Conservation (phyloP, 2,329 filamentous ascomycete genomes). For the Knoxdaviesia proteae region DNA sequence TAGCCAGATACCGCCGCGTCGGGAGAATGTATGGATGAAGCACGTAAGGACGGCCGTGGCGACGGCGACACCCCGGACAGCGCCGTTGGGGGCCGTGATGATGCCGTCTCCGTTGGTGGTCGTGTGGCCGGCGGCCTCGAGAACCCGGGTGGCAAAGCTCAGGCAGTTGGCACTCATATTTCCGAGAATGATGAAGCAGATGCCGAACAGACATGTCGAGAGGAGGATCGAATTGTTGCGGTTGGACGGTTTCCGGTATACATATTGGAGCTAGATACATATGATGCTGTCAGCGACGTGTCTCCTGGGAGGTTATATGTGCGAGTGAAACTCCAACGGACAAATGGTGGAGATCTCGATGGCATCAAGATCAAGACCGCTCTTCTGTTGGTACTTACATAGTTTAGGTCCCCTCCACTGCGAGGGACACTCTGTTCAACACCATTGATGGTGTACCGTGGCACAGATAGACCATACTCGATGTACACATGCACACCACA, state of each 20-base stretch:
- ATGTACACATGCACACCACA: constrained; percentile 17
- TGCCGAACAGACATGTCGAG: constrained; percentile 21
- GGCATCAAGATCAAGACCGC: background rate
- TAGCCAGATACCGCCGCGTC: constrained; percentile 26
- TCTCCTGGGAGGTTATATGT: too few species aligned
- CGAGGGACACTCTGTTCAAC: constrained; percentile 19
- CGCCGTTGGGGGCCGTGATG: constrained; percentile 7
- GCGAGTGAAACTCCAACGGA: too few species aligned
- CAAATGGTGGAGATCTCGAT: too few species aligned
- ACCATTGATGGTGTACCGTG: constrained; percentile 17
- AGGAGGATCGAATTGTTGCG: constrained; percentile 15
- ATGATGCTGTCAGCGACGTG: too few species aligned
- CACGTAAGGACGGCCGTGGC: constrained; percentile 20
- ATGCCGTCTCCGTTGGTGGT: constrained; percentile 4
- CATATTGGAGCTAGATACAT: constrained; percentile 16
- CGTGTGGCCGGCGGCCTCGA: constrained; percentile 14
- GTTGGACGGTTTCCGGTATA: constrained; percentile 17
- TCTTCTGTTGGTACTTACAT: constrained; percentile 8
- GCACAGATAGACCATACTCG: constrained; percentile 25
- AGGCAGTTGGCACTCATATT: constrained; percentile 28
- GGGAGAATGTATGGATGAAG: constrained; percentile 24
- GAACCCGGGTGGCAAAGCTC: constrained; percentile 19
- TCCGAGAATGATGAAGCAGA: constrained; percentile 22
- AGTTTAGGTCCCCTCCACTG: constrained; percentile 25
- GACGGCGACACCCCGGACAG: constrained; percentile 25